Evolutionary conservation across 257 asterid genomes (phyloP).

Genomic region (Fraxinus americana): DNA sequence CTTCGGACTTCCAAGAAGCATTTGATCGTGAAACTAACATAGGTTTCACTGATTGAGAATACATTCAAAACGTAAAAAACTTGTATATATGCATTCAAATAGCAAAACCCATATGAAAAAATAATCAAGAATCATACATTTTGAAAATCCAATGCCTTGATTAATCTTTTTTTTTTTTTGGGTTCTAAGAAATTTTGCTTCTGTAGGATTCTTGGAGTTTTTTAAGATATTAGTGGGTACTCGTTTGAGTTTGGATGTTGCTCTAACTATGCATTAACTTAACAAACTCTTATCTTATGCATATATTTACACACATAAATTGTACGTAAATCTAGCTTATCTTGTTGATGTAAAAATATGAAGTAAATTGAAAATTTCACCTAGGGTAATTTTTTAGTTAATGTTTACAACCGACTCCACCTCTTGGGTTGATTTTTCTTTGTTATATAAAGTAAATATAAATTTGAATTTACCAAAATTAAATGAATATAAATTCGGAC

Average conservation of each 20-base stretch:
- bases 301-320: not conserved
- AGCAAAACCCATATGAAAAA: conserved; percentile 33
- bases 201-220: not conserved
- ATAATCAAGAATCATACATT: not conserved
- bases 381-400: not conserved
- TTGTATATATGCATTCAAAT: conserved; percentile 12
- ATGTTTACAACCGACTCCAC: not conserved
- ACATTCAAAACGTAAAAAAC: conserved; percentile 40
- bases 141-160: not conserved
- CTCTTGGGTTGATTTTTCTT: not conserved
- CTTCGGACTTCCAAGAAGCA: conserved; percentile 56
- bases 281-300: conserved; percentile 39
- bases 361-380: not conserved
- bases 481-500: not conserved
- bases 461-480: not conserved
- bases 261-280: conserved; percentile 48
- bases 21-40: conserved; percentile 42
- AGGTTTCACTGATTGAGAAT: conserved; percentile 44
- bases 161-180: conserved; percentile 4
- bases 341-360: not conserved
- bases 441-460: too few relatives aligned
- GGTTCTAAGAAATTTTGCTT: conserved; percentile 16
- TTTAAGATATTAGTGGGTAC: conserved; percentile 32
- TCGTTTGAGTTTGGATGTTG: conserved; percentile 38
- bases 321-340: not conserved